Percentiles rank a stretch among this genome's conserved stretches.
These are phyloP conservation scores for Aspergillus conjunctus DNA, from an alignment of 495 filamentous ascomycete species.

Conservation along the genomic window DNA sequence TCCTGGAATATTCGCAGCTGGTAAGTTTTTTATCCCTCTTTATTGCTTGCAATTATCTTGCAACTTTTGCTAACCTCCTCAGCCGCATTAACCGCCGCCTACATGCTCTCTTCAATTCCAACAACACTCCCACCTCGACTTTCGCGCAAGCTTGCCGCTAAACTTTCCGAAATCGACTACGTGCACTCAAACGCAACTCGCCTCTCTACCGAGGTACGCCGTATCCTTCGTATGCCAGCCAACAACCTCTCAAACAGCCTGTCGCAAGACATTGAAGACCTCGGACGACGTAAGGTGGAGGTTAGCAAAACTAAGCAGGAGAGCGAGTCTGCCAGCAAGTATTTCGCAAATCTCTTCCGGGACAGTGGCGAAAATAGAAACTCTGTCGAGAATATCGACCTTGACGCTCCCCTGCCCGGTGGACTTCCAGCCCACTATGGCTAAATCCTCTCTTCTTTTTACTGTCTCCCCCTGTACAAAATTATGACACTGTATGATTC, in stretches of 20 bases:
- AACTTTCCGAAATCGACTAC: constrained; percentile 83
- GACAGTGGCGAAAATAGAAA: constrained; percentile 70
- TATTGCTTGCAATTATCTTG: constrained; percentile 3
- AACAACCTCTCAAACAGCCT: constrained; percentile 77
- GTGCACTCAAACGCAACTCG: constrained; percentile 84
- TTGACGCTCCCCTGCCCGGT: constrained; percentile 63
- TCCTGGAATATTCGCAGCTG: constrained; percentile 73
- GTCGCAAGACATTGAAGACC: constrained; percentile 78
- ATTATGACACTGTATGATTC: constrained; percentile 28
- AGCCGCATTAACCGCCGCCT: constrained; percentile 74
- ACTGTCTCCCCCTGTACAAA: constrained; percentile 22
- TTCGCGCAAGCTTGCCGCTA: constrained; percentile 75
- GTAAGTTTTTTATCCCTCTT: constrained; percentile 54
- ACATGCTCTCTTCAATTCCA: constrained; percentile 83
- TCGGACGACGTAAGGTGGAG: constrained; percentile 74
- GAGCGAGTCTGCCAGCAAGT: constrained; percentile 77
- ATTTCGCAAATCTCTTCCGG: constrained; percentile 82
- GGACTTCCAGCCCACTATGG: constrained; percentile 36
- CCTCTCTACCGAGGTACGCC: constrained; percentile 79
- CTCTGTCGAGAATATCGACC: constrained; percentile 77
- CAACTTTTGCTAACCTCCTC: constrained; percentile 38
- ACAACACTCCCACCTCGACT: constrained; percentile 85
- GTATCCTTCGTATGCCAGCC: constrained; percentile 82
- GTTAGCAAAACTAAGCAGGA: constrained; percentile 73
- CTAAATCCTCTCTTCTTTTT: constrained; percentile 18